These are phyloP conservation scores for Serendipita sp. DNA, from an alignment of 768 basidiomycete species.

Conservation along the genomic window DNA sequence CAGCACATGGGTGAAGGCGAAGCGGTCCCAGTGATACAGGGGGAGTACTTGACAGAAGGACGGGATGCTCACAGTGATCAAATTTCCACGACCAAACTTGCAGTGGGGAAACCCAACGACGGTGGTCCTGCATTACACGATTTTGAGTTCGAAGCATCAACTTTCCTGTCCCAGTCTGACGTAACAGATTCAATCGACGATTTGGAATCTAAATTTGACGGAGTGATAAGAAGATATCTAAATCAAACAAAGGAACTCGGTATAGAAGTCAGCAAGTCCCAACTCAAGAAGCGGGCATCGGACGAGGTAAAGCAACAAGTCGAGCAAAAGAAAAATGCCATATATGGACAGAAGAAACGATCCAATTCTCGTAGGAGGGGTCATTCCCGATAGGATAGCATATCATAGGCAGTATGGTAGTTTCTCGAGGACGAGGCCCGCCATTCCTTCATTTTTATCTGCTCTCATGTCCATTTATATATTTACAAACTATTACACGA, in stretches of 20 bases:
- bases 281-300: slow-evolving; percentile 9
- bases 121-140: background rate
- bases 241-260: slow-evolving; percentile 8
- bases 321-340: slow-evolving; percentile 5
- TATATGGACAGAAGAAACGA: background rate
- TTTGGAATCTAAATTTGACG: slow-evolving; percentile 11
- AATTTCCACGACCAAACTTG: background rate
- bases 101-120: background rate
- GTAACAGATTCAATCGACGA: background rate
- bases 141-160: too few species aligned
- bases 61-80: background rate
- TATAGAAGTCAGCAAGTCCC: slow-evolving; percentile 9
- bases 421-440: too few species aligned
- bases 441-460: too few species aligned
- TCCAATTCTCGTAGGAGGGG: too few species aligned
- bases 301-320: slow-evolving; percentile 10
- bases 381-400: too few species aligned
- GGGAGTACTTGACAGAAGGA: too few species aligned
- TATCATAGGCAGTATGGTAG: too few species aligned
- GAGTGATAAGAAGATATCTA: background rate
- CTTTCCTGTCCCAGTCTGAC: too few species aligned
- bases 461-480: too few species aligned
- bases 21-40: too few species aligned
- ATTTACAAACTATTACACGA: too few species aligned
- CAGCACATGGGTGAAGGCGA: too few species aligned